Evolutionary conservation across 495 filamentous ascomycete species (phyloP), one percentile per base, ranked within the genome.

Genomic region (Daldinia vernicosa): DNA sequence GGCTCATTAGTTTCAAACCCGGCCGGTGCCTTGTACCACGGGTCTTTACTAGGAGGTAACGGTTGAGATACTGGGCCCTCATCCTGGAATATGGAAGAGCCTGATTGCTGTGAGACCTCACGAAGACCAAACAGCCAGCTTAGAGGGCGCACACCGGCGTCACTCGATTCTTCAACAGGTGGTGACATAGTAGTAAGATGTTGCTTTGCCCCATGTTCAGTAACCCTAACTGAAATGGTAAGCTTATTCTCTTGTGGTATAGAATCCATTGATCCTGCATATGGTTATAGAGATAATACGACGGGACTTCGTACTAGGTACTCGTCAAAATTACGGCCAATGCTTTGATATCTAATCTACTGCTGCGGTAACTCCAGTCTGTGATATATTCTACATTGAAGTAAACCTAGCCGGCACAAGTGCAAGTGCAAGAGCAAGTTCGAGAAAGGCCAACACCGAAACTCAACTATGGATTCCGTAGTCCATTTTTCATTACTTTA

Each of bases 351-450:
- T 35, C 53, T 35, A 56, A 33, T 19, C 28, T 56, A 22, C 53
- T 56, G 28, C 30, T 56, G 30, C n/a, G 30, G 9, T 12, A 35
- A 56, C 53, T 56, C n/a, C 27, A 56, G 53, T 56, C 30, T 35
- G 53, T 12, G 27, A 19, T 56, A 56, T 33, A 56, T 56, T 35
- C 6, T 35, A 56, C 53, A 56, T 56, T 5, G 30, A 30, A 22
- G 14, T 22, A 37, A 37, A 35, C 27, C 15, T 17, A 22, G n/a
- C 30, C 30, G 17, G 28, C 17, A 8, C 26, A 2, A 8, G 17
- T 7, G 30, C 30, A 56, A 33, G 30, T 35, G 17, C n/a, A 56
- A 33, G 30, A 14, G 30, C 14, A 28, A 53, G 27, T 24, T 24
- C 26, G 2, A 53, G 30, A 47, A 47, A 9, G 39, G 43, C 8